These are phyloP conservation scores for Choanephora cucurbitarum DNA, from an alignment of 371 early-diverging fungal genomes.

Conservation along the genomic window DNA sequence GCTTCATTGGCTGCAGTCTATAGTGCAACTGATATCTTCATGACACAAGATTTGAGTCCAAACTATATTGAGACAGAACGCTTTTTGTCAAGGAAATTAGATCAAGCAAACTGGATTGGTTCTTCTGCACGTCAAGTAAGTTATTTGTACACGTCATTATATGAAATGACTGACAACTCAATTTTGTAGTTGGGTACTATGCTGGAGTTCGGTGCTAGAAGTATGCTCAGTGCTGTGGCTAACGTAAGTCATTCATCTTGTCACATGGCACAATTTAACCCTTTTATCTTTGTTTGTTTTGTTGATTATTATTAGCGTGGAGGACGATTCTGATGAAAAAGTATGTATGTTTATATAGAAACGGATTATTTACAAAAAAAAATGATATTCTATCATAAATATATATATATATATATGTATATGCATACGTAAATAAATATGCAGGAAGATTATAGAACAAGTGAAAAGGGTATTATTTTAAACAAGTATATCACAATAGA, in stretches of 20 bases:
- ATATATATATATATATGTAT: conserved; percentile 1
- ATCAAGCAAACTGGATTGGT: conserved; percentile 68
- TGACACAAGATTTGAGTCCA: conserved; percentile 84
- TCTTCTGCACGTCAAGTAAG: conserved; percentile 52
- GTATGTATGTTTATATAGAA: neutral
- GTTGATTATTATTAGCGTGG: conserved; percentile 15
- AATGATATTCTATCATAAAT: neutral
- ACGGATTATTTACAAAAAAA: no score
- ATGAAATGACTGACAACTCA: neutral
- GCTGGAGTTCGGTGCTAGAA: conserved; percentile 50
- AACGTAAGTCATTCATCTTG: conserved; percentile 34
- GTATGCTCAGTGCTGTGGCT: conserved; percentile 35
- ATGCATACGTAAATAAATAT: conserved; percentile 14
- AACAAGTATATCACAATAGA: conserved; percentile 7
- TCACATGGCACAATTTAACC: no score
- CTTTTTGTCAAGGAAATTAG: conserved; percentile 79
- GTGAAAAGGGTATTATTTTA: conserved; percentile 1
- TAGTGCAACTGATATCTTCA: conserved; percentile 84
- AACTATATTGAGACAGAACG: conserved; percentile 69
- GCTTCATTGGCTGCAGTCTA: conserved; percentile 80
- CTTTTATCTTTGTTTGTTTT: neutral
- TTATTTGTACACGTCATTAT: neutral
- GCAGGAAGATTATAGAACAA: conserved; percentile 2
- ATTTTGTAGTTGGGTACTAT: conserved; percentile 40
- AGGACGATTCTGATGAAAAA: conserved; percentile 16